These are phyloP conservation scores for Chaetoscypha palmicola DNA, from an alignment of 2,329 filamentous ascomycete genomes.

Conservation along the genomic window DNA sequence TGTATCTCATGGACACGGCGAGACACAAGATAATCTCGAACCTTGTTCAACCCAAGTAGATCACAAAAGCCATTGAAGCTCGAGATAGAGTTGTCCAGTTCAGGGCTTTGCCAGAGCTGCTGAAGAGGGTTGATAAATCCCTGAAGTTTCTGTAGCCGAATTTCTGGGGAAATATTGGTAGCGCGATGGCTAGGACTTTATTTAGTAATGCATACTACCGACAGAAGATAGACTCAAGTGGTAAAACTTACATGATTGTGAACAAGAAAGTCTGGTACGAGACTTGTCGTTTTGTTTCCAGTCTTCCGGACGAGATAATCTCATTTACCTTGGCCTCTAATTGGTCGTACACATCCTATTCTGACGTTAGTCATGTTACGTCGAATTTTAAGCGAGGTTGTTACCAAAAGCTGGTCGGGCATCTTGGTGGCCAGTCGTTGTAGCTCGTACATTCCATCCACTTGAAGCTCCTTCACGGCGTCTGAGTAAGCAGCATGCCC, in stretches of 20 bases:
- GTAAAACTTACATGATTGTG: conserved; percentile 65
- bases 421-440: conserved; percentile 85
- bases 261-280: conserved; percentile 88
- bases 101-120: conserved; percentile 67
- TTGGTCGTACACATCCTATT: conserved; percentile 71
- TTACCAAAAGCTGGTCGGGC: conserved; percentile 72
- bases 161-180: conserved; percentile 61
- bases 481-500: conserved; percentile 72
- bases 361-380: conserved; percentile 15
- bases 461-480: conserved; percentile 81
- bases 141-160: conserved; percentile 64
- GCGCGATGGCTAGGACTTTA: conserved; percentile 71
- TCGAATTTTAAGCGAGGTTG: neutral
- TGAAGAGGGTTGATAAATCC: conserved; percentile 79
- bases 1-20: conserved; percentile 66
- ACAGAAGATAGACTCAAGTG: neutral
- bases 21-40: conserved; percentile 70
- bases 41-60: conserved; percentile 70
- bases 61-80: conserved; percentile 74
- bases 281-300: conserved; percentile 77
- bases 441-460: conserved; percentile 77
- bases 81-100: conserved; percentile 61
- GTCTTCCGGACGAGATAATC: conserved; percentile 62
- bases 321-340: conserved; percentile 78
- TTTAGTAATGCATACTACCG: conserved; percentile 9